Conservation (phyloP, 257 asterid species). For the Leonotis leonurus region DNA sequence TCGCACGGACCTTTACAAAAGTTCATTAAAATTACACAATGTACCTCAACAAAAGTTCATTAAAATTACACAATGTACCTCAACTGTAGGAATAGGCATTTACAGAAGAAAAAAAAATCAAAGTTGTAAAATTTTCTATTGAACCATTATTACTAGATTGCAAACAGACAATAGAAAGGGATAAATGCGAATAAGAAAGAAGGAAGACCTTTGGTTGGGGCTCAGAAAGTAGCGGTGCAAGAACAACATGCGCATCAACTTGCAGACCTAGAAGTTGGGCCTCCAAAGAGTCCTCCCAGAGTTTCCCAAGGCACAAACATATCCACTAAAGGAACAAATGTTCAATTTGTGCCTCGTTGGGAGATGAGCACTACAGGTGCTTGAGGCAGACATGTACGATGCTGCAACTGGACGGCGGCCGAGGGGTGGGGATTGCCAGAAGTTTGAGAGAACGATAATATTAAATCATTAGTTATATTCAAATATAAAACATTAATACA, state of each 20-base stretch:
- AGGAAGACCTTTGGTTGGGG: slow-evolving; percentile 94
- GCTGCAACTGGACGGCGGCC: too few relatives aligned
- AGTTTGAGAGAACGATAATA: too few relatives aligned
- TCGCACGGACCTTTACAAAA: slow-evolving; percentile 82
- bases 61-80: slow-evolving; percentile 17
- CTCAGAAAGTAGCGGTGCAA: slow-evolving; percentile 78
- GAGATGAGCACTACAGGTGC: slow-evolving; percentile 72
- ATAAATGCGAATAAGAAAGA: neutral
- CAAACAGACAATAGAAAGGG: neutral
- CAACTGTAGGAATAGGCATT: slow-evolving; percentile 3
- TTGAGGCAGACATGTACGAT: slow-evolving; percentile 76
- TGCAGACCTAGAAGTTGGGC: slow-evolving; percentile 79
- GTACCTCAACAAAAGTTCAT: too few relatives aligned
- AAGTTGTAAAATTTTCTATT: neutral
- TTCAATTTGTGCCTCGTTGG: slow-evolving; percentile 76
- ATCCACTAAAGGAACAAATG: slow-evolving; percentile 97
- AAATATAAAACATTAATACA: too few relatives aligned
- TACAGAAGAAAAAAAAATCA: neutral
- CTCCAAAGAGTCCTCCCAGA: slow-evolving; percentile 91
- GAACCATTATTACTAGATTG: neutral
- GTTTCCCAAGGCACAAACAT: slow-evolving; percentile 89
- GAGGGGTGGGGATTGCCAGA: too few relatives aligned
- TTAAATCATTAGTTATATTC: too few relatives aligned
- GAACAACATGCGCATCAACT: slow-evolving; percentile 79
- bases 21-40: too few relatives aligned